These are phyloP conservation scores for Amyloporia xantha DNA, from an alignment of 768 basidiomycete species.

Conservation along the genomic window DNA sequence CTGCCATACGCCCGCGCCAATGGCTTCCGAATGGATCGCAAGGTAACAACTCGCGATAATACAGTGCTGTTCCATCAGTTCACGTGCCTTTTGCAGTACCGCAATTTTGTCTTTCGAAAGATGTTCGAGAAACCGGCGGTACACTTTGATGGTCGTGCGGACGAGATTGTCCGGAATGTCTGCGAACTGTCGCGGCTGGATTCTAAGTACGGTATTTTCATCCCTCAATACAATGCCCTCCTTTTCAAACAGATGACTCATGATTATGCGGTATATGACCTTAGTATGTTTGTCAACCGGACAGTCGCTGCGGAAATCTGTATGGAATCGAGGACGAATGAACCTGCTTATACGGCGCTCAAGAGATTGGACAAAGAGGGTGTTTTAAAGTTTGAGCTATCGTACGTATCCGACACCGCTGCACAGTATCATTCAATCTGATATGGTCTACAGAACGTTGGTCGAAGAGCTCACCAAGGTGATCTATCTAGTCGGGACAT, in stretches of 20 bases:
- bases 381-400: slow-evolving; percentile 59
- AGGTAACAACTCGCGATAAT: slow-evolving; percentile 45
- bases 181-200: slow-evolving; percentile 68
- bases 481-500: not conserved
- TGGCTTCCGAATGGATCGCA: slow-evolving; percentile 74
- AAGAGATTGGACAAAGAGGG: slow-evolving; percentile 61
- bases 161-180: slow-evolving; percentile 65
- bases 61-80: slow-evolving; percentile 3
- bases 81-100: slow-evolving; percentile 42
- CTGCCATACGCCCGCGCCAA: slow-evolving; percentile 66
- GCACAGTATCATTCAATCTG: too few species aligned
- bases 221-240: not conserved
- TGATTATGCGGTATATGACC: not conserved
- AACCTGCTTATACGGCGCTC: slow-evolving; percentile 60
- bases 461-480: slow-evolving; percentile 69
- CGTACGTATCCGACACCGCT: slow-evolving; percentile 36
- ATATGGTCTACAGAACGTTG: slow-evolving; percentile 31
- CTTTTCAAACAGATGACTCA: slow-evolving; percentile 7
- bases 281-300: slow-evolving; percentile 75
- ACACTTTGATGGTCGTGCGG: slow-evolving; percentile 44
- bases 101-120: slow-evolving; percentile 81
- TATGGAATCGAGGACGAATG: slow-evolving; percentile 73
- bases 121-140: slow-evolving; percentile 64
- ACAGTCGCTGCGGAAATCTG: slow-evolving; percentile 81
- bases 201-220: slow-evolving; percentile 39